Evolutionary conservation across 2,329 filamentous ascomycete species (phyloP).

Genomic region (Ilyonectria destructans): DNA sequence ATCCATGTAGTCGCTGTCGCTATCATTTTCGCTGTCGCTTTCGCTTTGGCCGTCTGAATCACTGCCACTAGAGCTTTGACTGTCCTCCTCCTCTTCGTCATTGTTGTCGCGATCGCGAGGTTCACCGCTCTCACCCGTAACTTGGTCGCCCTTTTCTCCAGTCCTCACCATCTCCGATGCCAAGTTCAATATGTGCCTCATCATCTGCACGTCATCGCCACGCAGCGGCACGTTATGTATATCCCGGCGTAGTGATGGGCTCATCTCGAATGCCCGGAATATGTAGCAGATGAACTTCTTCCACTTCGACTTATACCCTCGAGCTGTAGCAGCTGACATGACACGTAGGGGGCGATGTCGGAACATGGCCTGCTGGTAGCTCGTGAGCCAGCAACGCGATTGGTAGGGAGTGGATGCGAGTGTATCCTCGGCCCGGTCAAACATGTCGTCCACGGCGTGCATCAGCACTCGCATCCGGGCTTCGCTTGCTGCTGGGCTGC

Average conservation of each 20-base stretch:
- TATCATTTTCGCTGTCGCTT: not conserved
- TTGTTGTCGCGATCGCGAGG: not conserved
- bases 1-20: not conserved
- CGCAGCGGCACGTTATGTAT: not conserved
- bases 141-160: not conserved
- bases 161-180: not conserved
- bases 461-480: not conserved
- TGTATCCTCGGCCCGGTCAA: not conserved
- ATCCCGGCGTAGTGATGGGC: not conserved
- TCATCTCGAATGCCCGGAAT: not conserved
- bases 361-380: not conserved
- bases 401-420: not conserved
- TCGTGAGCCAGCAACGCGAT: not conserved
- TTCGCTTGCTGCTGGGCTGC: not conserved
- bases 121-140: not conserved
- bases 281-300: not conserved
- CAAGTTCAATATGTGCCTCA: not conserved
- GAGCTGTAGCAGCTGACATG: not conserved
- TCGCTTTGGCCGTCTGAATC: not conserved
- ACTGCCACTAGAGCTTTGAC: not conserved
- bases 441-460: not conserved
- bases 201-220: not conserved
- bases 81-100: not conserved
- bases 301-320: not conserved
- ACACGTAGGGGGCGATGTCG: not conserved